Evolutionary conservation across 2,329 filamentous ascomycete genomes (phyloP), one percentile per base, ranked within the genome.

Genomic region (Diplodia intermedia): DNA sequence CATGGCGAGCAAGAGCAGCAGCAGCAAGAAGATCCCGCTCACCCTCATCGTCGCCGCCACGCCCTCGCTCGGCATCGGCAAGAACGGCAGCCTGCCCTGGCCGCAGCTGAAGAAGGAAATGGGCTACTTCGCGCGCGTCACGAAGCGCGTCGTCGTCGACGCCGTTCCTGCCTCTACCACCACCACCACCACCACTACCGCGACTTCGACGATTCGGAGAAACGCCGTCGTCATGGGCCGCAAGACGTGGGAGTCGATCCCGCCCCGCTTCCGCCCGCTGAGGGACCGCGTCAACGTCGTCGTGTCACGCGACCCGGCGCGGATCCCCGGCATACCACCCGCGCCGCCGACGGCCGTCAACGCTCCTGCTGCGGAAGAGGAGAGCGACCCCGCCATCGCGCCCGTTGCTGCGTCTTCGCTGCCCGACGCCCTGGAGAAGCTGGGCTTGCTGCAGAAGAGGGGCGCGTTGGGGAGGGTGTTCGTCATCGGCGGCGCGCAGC

Each of bases 11-110:
- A n/a, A n/a, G n/a, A n/a, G 40, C 40, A 47, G 40, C 40, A 26
- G 26, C 26, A 26, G 26, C 26, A 26, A 26, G 26, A 47, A 75
- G 69, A 77, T 82, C 65, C 89, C 92, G 72, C 83, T 97, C 66
- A 97, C 93, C n/a, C 87, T 97, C 74, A 91, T 98, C 79, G 93
- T 97, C 74, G 94, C 92, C n/a, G 90, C 94, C 20, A 97, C 94
- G n/a, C 89, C 90, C 65, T 88, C 84, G 74, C 92, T 97, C 84
- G 95, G 95, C 77, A 98, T 99, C 74, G 95, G 95, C 69, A 85
- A 87, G 56, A 84, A 86, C 69, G 93, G 93, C 69, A 86, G 84
- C 3, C 88, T 99, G 66, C 95, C 95, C 4, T 99, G 95, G 95
- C 92, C 90, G 0, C 90, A 91, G 53, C 86, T 98, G 40, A 92